Percentiles rank a stretch among this genome's conserved stretches.
phyloP scores from a whole-genome alignment of 306 rosid species.

The Morella rubra region DNA sequence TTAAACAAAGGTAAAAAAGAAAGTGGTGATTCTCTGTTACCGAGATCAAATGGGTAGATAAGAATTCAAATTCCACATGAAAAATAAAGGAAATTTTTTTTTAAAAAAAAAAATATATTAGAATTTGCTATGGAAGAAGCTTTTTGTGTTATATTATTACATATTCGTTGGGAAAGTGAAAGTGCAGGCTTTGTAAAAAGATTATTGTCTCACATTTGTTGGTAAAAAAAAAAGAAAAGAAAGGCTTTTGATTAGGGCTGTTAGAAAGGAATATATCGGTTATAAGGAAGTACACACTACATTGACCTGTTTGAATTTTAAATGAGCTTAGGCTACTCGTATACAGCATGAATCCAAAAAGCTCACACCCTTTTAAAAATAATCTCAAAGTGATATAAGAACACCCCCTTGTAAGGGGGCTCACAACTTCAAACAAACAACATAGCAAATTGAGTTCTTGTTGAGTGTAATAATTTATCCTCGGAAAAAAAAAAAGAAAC shows the following conservation, averaged over 20 bases:
- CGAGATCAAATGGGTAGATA: not conserved
- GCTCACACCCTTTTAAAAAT: not conserved
- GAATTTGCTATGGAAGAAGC: constrained; percentile 6
- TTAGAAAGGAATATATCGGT: constrained; percentile 19
- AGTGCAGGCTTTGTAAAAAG: constrained; percentile 2
- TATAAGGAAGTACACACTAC: not conserved
- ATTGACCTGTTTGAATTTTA: not conserved
- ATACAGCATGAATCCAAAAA: not conserved
- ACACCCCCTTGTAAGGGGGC: too few relatives aligned
- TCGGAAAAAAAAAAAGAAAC: too few relatives aligned
- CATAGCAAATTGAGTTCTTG: too few relatives aligned
- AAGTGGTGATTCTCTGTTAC: too few relatives aligned
- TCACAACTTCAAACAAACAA: too few relatives aligned
- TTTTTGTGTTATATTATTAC: constrained; percentile 14
- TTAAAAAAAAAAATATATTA: too few relatives aligned
- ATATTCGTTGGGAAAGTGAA: constrained; percentile 20
- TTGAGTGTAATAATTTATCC: too few relatives aligned
- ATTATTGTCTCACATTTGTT: constrained; percentile 4
- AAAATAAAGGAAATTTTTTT: not conserved
- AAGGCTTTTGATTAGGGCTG: constrained; percentile 33
- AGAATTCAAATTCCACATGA: not conserved
- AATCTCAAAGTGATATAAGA: not conserved
- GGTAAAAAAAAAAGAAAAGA: not conserved
- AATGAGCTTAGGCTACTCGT: not conserved
- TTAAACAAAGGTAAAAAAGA: too few relatives aligned